Base-by-base conservation (phyloP, 805 yeast genomes). In the Clavispora phyllophila region DNA sequence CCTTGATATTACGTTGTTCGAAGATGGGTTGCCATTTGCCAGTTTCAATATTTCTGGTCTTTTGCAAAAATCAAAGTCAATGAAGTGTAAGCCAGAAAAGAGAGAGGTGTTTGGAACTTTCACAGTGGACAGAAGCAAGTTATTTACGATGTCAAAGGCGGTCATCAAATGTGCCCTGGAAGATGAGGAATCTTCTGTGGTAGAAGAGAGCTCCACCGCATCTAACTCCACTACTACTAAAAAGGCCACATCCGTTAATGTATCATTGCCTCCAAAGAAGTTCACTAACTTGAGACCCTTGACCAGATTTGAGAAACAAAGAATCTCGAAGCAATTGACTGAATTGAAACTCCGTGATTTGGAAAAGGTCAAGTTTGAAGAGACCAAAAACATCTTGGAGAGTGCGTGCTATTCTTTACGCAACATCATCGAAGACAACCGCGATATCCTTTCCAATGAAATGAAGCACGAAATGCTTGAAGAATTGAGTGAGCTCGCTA, bases 401-500 rank as follows among this genome's bases (percentile, higher is more conserved):
- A 73, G 81, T 17, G 65, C 76, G n/a, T 68, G 89, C 41, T 90
- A 91, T 65, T 74, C 73, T 44, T 70, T 87, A 24, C 78, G 95
- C 44, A 70, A 76, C 9, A 72, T 66, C 40, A 53, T 87, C 15
- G 84, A 78, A 14, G 79, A 78, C 25, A 74, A 75, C 31, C 78
- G 73, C 19, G 73, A 72, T 7, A 44, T 49, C 0, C 49, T 69
- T 15, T 39, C 43, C 7, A 60, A 60, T 10, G 73, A 68, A 36
- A 67, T 74, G 0, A 77, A 78, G 8, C 55, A 60, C 5, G 53
- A 59, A 0, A 64, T 70, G 29, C 46, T 77, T 5, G 71, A 66
- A 5, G 51, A 59, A 24, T 20, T 48, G 42, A 44, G 51, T 23
- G 27, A 40, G 0, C 47, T 66, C 5, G 76, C 83, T 4, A 43